Percentiles rank a stretch among this genome's conserved stretches.
phyloP scores from a whole-genome alignment of 1,139 yeast species.

The Lipomyces yarrowii region DNA sequence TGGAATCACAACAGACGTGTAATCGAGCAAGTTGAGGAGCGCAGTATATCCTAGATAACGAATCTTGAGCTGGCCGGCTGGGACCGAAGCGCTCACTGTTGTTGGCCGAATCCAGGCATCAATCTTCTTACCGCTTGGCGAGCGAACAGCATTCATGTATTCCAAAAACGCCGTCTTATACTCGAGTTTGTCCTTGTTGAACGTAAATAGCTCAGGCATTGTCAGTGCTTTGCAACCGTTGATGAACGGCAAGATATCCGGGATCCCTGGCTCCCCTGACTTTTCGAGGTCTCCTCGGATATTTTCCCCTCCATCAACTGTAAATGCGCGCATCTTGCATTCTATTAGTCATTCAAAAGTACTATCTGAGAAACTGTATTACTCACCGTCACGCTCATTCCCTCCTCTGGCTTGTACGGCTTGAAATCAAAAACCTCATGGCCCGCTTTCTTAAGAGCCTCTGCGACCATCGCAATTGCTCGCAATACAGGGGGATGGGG shows the following conservation, averaged over 20 bases:
- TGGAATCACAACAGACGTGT: conserved; percentile 58
- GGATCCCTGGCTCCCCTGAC: conserved; percentile 54
- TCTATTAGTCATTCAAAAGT: background rate
- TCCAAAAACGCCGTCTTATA: conserved; percentile 42
- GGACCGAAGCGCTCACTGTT: conserved; percentile 71
- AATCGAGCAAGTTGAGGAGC: conserved; percentile 57
- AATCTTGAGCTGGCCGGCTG: conserved; percentile 61
- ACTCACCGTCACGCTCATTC: conserved; percentile 17
- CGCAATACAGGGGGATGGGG: conserved; percentile 62
- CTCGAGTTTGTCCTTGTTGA: conserved; percentile 40
- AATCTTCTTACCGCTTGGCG: conserved; percentile 48
- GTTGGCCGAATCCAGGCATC: conserved; percentile 71
- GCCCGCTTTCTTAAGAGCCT: conserved; percentile 49
- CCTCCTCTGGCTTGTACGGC: conserved; percentile 51
- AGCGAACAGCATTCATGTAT: conserved; percentile 50
- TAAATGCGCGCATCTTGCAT: conserved; percentile 26
- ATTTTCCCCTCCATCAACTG: conserved; percentile 53
- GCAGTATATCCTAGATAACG: conserved; percentile 72
- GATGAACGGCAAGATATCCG: conserved; percentile 52
- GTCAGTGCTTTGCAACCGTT: conserved; percentile 50
- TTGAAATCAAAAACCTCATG: conserved; percentile 53
- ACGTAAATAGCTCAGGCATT: conserved; percentile 44
- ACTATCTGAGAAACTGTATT: background rate
- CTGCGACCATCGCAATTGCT: conserved; percentile 49
- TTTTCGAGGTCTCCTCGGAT: conserved; percentile 38